These are phyloP conservation scores for Cornus suecica DNA, from an alignment of 148 eudicot species.

Conservation along the genomic window DNA sequence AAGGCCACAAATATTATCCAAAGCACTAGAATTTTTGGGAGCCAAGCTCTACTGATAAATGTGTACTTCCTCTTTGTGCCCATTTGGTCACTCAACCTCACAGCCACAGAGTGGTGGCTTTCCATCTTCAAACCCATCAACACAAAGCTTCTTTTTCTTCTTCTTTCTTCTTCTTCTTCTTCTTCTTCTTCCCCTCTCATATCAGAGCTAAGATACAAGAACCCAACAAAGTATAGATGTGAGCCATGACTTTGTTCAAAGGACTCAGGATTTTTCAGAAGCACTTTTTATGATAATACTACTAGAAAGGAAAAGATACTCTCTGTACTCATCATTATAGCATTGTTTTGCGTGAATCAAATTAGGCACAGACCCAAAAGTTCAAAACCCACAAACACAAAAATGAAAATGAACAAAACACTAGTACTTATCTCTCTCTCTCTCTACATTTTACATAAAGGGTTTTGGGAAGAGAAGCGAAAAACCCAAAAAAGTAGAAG, in stretches of 20 bases:
- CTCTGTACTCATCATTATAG: constrained; percentile 28
- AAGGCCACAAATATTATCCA: constrained; percentile 28
- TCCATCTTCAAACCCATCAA: constrained; percentile 39
- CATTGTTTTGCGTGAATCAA: constrained; percentile 28
- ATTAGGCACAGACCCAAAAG: constrained; percentile 10
- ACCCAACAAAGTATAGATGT: constrained; percentile 2
- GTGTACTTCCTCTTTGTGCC: constrained; percentile 41
- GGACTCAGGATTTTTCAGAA: constrained; percentile 13
- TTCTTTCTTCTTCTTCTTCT: neutral
- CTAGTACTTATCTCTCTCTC: too few species aligned
- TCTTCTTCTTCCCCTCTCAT: constrained; percentile 18
- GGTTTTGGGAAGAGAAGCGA: neutral
- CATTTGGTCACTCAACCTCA: constrained; percentile 37
- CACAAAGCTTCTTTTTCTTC: constrained; percentile 4
- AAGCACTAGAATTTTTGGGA: constrained; percentile 17
- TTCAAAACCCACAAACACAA: neutral
- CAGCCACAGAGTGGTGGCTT: constrained; percentile 44
- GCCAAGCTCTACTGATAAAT: constrained; percentile 19
- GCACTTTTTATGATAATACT: constrained; percentile 19
- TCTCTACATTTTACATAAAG: neutral
- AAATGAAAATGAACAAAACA: too few species aligned
- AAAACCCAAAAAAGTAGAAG: constrained; percentile 6
- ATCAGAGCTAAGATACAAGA: constrained; percentile 15
- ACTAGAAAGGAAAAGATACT: constrained; percentile 18
- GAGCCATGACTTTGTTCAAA: constrained; percentile 11